Base-by-base conservation (phyloP, 805 yeast species). In the Starmera amethionina region DNA sequence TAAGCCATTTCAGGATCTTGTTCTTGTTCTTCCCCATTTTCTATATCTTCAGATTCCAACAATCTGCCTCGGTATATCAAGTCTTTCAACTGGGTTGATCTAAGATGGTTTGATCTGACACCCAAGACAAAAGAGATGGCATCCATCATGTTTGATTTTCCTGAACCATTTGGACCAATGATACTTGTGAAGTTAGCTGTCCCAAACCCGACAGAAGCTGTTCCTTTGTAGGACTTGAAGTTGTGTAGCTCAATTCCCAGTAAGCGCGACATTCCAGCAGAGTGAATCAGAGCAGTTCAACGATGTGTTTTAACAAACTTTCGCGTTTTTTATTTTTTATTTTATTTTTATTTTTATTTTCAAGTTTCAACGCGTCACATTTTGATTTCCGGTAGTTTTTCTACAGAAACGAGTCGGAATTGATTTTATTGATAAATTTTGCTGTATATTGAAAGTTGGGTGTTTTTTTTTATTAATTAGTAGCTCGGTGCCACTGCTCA, bases 101-200 rank as follows among this genome's bases (percentile, higher is more conserved):
- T 73, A 43, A 93, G 67, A 42, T 84, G 89, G 14, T 70, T 63
- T 16, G 87, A 73, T 49, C 82, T 68, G 37, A 90, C 78, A 22
- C 98, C 98, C 31, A 93, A 69, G 8, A 90, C 97, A 59, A 93
- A 93, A 16, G 96, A 82, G 36, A 93, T 82, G 30, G 98, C 97
- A 58, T 93, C 98, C 83, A 93, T 89, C 78, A 93, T 83, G 56
- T 93, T 93, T 34, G 96, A 84, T 63, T 93, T 93, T 8, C 98
- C 98, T 1, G 97, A 83, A 30, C 98, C 98, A 68, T 93, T 93
- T n/a, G 97, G 97, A 1, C 98, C 98, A 42, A 93, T 84, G 46
- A 93, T 85, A 35, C 95, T 81, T 1, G 96, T 86, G 65, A 93
- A 93, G 44, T 73, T 69, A 0, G 89, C 75, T 11, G 79, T 70